phyloP scores from a whole-genome alignment of 1,284 basidiomycete species.

The Omphalotus olearius region DNA sequence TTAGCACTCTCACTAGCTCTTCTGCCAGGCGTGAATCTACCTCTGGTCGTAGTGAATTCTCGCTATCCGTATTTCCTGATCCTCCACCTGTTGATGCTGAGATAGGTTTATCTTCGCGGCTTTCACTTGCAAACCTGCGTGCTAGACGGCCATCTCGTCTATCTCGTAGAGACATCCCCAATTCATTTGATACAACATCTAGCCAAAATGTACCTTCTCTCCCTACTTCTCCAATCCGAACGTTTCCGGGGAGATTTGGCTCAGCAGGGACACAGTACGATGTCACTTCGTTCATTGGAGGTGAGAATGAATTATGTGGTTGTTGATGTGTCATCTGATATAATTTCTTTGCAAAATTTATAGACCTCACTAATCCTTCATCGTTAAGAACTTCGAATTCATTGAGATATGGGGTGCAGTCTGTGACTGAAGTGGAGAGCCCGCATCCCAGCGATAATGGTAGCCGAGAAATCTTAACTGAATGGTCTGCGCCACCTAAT shows the following conservation, averaged over 20 bases:
- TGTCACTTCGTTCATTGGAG: constrained; percentile 71
- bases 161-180: background rate
- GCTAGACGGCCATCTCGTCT: background rate
- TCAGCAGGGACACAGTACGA: constrained; percentile 61
- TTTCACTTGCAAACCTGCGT: constrained; percentile 7
- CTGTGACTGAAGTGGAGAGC: constrained; percentile 18
- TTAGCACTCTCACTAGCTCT: constrained; percentile 10
- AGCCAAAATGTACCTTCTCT: constrained; percentile 13
- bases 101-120: background rate
- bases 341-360: constrained; percentile 1
- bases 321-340: too few species aligned
- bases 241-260: constrained; percentile 24
- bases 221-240: constrained; percentile 25
- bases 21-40: constrained; percentile 19
- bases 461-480: background rate
- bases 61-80: constrained; percentile 64
- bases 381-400: background rate
- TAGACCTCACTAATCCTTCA: constrained; percentile 21
- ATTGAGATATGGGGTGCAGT: constrained; percentile 14
- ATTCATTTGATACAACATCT: constrained; percentile 4
- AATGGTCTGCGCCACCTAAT: constrained; percentile 22
- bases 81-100: constrained; percentile 41
- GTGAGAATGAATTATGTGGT: constrained; percentile 31
- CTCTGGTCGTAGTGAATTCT: constrained; percentile 49
- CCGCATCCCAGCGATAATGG: constrained; percentile 2